Percentiles rank a stretch among this genome's conserved stretches.
Conservation (phyloP, 495 filamentous ascomycete genomes). For the Talaromyces ruber region DNA sequence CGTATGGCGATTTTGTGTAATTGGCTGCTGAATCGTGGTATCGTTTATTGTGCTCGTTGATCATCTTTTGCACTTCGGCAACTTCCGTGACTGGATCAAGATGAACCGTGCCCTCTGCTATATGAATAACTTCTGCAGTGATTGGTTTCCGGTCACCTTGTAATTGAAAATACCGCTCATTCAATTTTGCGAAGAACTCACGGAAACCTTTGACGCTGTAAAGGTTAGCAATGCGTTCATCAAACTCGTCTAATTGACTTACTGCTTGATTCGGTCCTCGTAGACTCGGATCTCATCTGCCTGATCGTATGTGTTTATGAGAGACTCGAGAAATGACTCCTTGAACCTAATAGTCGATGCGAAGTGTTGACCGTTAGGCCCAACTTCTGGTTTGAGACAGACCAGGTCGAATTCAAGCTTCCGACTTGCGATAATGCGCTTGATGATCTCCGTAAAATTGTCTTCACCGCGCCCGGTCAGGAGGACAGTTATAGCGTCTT, state of each 20-base stretch:
- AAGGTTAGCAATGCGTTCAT: constrained; percentile 11
- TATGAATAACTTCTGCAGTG: constrained; percentile 74
- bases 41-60: constrained; percentile 74
- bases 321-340: constrained; percentile 65
- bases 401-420: constrained; percentile 81
- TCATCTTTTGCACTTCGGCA: constrained; percentile 77
- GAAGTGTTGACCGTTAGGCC: constrained; percentile 70
- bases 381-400: constrained; percentile 77
- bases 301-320: constrained; percentile 75
- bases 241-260: constrained; percentile 15
- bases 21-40: constrained; percentile 27
- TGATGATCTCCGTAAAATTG: constrained; percentile 70
- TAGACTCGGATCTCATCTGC: constrained; percentile 74
- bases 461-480: constrained; percentile 80
- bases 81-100: constrained; percentile 82
- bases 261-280: constrained; percentile 60
- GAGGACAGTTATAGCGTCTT: constrained; percentile 77
- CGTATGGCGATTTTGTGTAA: constrained; percentile 20
- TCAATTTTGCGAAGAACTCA: constrained; percentile 68
- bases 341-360: constrained; percentile 80
- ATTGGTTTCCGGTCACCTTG: constrained; percentile 47
- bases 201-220: constrained; percentile 67
- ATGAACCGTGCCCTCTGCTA: constrained; percentile 61
- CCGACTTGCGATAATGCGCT: constrained; percentile 71
- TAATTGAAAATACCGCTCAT: constrained; percentile 20